Base-by-base conservation (phyloP, 306 rosid genomes). In the Glycine tomentella region DNA sequence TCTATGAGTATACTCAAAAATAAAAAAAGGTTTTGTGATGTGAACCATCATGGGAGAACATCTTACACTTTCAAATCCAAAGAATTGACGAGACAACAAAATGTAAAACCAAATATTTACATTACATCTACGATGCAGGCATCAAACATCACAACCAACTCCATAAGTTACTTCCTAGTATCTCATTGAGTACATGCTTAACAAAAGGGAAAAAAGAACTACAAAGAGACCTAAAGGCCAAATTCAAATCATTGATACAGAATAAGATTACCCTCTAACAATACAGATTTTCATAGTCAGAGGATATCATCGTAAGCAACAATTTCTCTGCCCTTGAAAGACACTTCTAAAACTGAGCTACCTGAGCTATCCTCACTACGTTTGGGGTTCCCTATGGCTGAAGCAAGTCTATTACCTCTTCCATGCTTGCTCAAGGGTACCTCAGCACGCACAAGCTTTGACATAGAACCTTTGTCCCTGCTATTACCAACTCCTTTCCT, bases 231-330 rank as follows among this genome's bases (percentile, higher is more conserved):
- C 62, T 58, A 75, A 85, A 72, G 49, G 82, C 45, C 73, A 76
- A 36, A 64, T 38, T 64, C 5, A 64, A 64, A 34, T 45, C 33
- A 51, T 38, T 69, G 56, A 68, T 75, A 76, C 88, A 86, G 52
- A 77, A 75, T 11, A 78, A 65, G 16, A 74, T 3, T 67, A 61
- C n/a, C 74, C 72, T 36, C 42, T 46, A 16, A 77, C 11, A 31
- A 7, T 10, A 58, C 81, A 45, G 78, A 49, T 71, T 50, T 15
- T 31, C 38, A 25, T 42, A 40, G 44, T 86, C 81, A 92, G 83
- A 92, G 78, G 75, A 95, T 87, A 72, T 92, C 98, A 82, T 95
- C 97, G 79, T 95, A 95, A 48, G 94, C 97, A 73, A 95, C 82
- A 44, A 92, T 90, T 90, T 95, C 95, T 84, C 97, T 87, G 46